Evolutionary conservation across 441 rosid genomes (phyloP), one percentile per base, ranked within the genome.

Genomic region (Populus hybrid): DNA sequence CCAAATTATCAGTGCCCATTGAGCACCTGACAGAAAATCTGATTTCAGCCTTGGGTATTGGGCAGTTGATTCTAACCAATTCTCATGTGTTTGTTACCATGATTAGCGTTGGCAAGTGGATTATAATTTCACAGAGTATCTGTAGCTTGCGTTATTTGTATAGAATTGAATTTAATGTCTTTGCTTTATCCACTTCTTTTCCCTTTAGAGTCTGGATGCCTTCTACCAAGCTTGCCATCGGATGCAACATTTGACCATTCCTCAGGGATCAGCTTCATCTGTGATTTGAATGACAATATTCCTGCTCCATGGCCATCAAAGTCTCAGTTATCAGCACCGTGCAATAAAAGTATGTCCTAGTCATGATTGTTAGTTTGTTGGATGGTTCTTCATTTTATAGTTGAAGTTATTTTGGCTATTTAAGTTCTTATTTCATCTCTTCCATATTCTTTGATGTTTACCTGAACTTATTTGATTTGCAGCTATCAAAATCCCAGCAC

Each of bases 241-340:
- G 97, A 95, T 85, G 98, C 98, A 46, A 94, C 95, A 69, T 84
- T 87, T 64, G 99, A 94, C 83, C 70, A 88, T 78, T 84, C 78
- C 59, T 76, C 97, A 1, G 97, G 98, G 73, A 85, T 95, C 76
- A 91, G 98, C 87, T 95, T 95, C 85, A 92, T 92, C 11, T 95
- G 99, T 76, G 99, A 95, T 83, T 88, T 95, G 73, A 95, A 94
- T 82, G 99, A 95, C 83, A 94, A 94, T 82, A 94, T 95, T 86
- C 95, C 98, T 0, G 99, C 99, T 70, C 97, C 91, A 1, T 95
- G 99, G 98, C 98, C 99, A 4, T 85, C 99, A 10, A 84, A 91
- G 26, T 66, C 86, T 61, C 90, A 85, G 16, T 59, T 87, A 77
- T 78, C 92, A 24, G 82, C 97, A 50, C 80, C 92, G 10, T 93